phyloP scores from a whole-genome alignment of 192 early-diverging fungal genomes.

The Cladochytrium replicatum region DNA sequence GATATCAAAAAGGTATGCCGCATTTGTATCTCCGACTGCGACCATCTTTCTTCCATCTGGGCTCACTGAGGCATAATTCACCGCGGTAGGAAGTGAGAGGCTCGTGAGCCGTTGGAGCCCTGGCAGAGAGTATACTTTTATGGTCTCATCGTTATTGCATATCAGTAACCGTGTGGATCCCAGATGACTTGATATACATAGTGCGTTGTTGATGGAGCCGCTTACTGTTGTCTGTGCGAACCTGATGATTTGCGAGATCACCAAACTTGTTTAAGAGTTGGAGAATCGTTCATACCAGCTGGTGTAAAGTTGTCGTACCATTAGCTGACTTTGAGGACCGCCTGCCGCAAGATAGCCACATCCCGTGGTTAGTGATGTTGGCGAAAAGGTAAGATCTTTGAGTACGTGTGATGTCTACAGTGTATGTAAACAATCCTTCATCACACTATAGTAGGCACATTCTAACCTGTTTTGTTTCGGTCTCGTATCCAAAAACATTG shows the following conservation, averaged over 20 bases:
- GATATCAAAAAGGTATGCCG: slow-evolving; percentile 79
- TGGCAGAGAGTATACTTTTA: slow-evolving; percentile 81
- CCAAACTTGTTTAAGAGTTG: not conserved
- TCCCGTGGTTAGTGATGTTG: slow-evolving; percentile 64
- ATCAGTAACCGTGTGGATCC: slow-evolving; percentile 63
- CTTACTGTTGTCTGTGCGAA: slow-evolving; percentile 46
- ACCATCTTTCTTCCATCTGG: slow-evolving; percentile 87
- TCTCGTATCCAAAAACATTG: slow-evolving; percentile 54
- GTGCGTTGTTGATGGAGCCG: slow-evolving; percentile 82
- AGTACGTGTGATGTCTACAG: slow-evolving; percentile 44
- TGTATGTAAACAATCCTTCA: not conserved
- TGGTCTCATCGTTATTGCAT: slow-evolving; percentile 90
- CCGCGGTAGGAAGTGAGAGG: slow-evolving; percentile 75
- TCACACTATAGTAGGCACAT: not conserved
- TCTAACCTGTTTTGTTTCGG: slow-evolving; percentile 40
- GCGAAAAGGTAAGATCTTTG: slow-evolving; percentile 67
- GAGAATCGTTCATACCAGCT: slow-evolving; percentile 38
- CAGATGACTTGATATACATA: slow-evolving; percentile 51
- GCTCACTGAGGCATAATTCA: slow-evolving; percentile 86
- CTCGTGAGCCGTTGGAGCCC: slow-evolving; percentile 61
- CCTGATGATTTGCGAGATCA: slow-evolving; percentile 7
- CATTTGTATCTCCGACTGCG: slow-evolving; percentile 81
- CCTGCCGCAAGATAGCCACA: slow-evolving; percentile 82
- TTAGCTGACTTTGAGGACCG: slow-evolving; percentile 80
- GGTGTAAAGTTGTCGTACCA: slow-evolving; percentile 52